These are phyloP conservation scores for Macrophomina pseudophaseolina DNA, from an alignment of 2,329 filamentous ascomycete species.

Conservation along the genomic window DNA sequence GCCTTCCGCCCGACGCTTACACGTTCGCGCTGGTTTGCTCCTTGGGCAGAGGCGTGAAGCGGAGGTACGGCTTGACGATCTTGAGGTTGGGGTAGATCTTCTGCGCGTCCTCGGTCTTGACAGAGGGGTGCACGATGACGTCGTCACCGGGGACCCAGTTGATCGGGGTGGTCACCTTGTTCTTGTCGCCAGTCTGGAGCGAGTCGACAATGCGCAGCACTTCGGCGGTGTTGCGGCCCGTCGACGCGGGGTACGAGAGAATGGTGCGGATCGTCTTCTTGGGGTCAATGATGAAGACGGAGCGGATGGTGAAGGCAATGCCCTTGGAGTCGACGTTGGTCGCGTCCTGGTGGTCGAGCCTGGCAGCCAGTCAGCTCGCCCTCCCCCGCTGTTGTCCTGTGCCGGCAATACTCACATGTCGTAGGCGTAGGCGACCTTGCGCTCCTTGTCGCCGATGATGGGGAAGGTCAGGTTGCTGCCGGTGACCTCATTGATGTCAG, in stretches of 20 bases:
- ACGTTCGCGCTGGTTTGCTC: conserved; percentile 46
- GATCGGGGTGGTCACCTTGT: conserved; percentile 86
- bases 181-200: conserved; percentile 75
- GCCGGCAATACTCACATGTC: conserved; percentile 49
- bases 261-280: conserved; percentile 93
- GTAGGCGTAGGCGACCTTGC: conserved; percentile 55
- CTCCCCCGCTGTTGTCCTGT: conserved; percentile 39
- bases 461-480: conserved; percentile 54
- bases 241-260: conserved; percentile 85
- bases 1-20: conserved; percentile 15
- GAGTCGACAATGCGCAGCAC: conserved; percentile 64
- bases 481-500: conserved; percentile 65
- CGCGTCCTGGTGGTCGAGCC: conserved; percentile 58
- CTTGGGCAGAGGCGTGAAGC: conserved; percentile 67
- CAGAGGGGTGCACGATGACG: conserved; percentile 84
- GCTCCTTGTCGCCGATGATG: conserved; percentile 57
- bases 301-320: conserved; percentile 91
- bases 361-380: conserved; percentile 10
- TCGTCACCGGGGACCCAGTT: conserved; percentile 90
- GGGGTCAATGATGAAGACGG: conserved; percentile 93
- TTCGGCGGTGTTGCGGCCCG: conserved; percentile 68
- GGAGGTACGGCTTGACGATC: conserved; percentile 70
- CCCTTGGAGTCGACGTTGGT: conserved; percentile 64
- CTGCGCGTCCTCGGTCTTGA: conserved; percentile 84
- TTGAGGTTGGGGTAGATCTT: conserved; percentile 79